Percentiles rank a stretch among this genome's conserved stretches.
Evolutionary conservation across 306 rosid species (phyloP).

Genomic region (Cucumis hystrix): DNA sequence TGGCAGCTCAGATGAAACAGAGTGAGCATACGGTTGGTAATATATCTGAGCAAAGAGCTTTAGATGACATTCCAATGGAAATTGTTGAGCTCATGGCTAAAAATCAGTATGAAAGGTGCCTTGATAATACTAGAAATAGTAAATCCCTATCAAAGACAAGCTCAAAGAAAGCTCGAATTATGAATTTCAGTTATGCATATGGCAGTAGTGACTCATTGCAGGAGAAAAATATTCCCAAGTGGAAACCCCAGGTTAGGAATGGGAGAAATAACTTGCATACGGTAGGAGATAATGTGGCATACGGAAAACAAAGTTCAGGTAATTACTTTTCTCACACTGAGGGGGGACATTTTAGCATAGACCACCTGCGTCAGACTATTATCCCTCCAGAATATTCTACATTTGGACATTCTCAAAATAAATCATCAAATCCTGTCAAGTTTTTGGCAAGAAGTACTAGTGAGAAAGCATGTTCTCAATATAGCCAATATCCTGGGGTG

Average conservation of each 20-base stretch:
- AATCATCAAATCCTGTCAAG: constrained; percentile 36
- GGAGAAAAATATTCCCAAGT: constrained; percentile 32
- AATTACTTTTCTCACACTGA: constrained; percentile 35
- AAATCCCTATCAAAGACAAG: constrained; percentile 21
- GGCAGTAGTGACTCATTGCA: constrained; percentile 27
- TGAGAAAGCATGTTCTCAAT: constrained; percentile 38
- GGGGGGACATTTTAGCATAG: constrained; percentile 25
- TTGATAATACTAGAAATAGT: constrained; percentile 35
- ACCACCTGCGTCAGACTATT: constrained; percentile 34
- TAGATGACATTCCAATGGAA: constrained; percentile 90
- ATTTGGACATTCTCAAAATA: constrained; percentile 46
- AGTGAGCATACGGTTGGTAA: constrained; percentile 24
- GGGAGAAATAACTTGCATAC: constrained; percentile 24
- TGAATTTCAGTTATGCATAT: constrained; percentile 17
- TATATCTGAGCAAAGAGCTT: constrained; percentile 31
- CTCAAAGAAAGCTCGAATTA: constrained; percentile 35
- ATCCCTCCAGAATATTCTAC: constrained; percentile 22
- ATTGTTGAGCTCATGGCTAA: constrained; percentile 88
- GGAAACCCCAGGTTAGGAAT: constrained; percentile 30
- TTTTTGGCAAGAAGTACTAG: constrained; percentile 36
- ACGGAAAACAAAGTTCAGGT: constrained; percentile 39
- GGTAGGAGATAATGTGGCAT: constrained; percentile 34
- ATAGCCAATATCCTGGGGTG: constrained; percentile 36
- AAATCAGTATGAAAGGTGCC: constrained; percentile 78
- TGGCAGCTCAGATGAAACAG: constrained; percentile 28